Conservation (phyloP, 2,329 filamentous ascomycete species). For the Westerdykella aurantiaca region DNA sequence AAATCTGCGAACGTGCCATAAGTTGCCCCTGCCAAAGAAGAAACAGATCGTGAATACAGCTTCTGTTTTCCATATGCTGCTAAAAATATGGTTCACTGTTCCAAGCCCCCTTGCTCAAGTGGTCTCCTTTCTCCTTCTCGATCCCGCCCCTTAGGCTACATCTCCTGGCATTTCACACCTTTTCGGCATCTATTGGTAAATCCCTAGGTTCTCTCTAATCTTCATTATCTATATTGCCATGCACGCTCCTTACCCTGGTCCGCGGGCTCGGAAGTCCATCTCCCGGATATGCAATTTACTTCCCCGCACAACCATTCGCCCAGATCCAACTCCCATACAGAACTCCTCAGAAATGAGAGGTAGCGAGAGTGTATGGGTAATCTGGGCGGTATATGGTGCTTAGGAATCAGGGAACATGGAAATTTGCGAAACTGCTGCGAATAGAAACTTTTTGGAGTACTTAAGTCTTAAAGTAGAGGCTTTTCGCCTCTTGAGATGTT, state of each 20-base stretch:
- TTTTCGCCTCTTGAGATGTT: neutral
- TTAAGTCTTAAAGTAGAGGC: too few relatives aligned
- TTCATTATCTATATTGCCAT: neutral
- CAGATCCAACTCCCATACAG: neutral
- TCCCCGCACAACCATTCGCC: conserved; percentile 8
- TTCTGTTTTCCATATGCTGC: too few relatives aligned
- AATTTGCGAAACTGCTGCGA: neutral
- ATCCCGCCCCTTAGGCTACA: too few relatives aligned
- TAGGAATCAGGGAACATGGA: neutral
- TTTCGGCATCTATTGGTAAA: neutral
- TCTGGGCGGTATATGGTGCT: neutral
- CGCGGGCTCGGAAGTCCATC: conserved; percentile 8
- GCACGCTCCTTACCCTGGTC: conserved; percentile 3
- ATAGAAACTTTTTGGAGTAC: neutral
- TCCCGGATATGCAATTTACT: conserved; percentile 15
- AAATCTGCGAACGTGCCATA: too few relatives aligned
- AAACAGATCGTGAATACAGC: too few relatives aligned
- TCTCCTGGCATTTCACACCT: neutral
- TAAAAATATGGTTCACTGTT: too few relatives aligned
- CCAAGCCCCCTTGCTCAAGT: too few relatives aligned
- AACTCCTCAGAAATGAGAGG: neutral
- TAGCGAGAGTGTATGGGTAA: neutral
- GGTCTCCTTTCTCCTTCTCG: too few relatives aligned
- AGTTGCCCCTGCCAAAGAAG: too few relatives aligned
- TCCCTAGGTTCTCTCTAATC: neutral